Evolutionary conservation across 192 early-diverging fungal genomes (phyloP), one percentile per base, ranked within the genome.

Genomic region (Coemansia sp.): DNA sequence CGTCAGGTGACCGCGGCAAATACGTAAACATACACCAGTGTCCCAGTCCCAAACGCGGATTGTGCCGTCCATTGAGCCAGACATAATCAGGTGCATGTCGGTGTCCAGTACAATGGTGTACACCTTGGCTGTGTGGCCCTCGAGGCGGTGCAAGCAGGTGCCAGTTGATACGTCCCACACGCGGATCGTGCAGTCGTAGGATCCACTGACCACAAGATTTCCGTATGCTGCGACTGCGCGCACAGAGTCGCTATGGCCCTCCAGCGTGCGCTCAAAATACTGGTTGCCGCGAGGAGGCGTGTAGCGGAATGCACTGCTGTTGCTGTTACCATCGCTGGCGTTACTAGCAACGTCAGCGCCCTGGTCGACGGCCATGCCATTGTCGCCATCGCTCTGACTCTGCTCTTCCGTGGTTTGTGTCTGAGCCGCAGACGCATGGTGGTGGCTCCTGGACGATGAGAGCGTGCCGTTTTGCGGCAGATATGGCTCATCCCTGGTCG

Each of bases 61-160:
- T 37, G 86, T 89, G 0, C 93, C 86, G 77, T 99, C 97, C 91
- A 98, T 92, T 64, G 90, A 92, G 21, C 97, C 97, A 61, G 90
- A 92, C 66, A 95, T 94, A 51, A 93, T 93, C 45, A 90, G 84
- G 46, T 91, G 84, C 40, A 91, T 83, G 69, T 95, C 92, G 23
- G 89, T 83, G 64, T 89, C 90, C 63, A 98, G 86, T 9, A 94
- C 96, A 28, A 99, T 90, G 7, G 92, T 92, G 74, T 99, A 99
- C 10, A 99, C 97, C 68, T 95, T 95, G 70, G 95, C 89, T 21
- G 88, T 85, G 74, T 99, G 97, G 33, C 95, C 97, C 31, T 87
- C 75, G 48, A 94, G 86, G 10, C 75, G 74, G 71, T 92, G 89
- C 21, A 90, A 66, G 23, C 84, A 71, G 20, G 80, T 63, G 9